Base-by-base conservation (phyloP, 2,329 filamentous ascomycete species). In the Aspergillus quadrilineatus region DNA sequence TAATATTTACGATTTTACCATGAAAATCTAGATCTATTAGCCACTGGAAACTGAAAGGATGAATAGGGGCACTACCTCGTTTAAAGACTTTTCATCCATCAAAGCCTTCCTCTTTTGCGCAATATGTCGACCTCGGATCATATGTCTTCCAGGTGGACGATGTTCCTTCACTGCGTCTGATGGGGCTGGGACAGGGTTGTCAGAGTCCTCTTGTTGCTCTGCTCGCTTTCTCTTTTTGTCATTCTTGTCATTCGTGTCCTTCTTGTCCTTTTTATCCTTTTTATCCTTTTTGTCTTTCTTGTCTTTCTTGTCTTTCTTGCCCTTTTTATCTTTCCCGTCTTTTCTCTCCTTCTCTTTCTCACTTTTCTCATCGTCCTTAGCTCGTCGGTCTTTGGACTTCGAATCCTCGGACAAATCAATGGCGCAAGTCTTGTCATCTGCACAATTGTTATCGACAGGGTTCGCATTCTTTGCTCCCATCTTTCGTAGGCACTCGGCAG, bases 51-150 rank as follows among this genome's bases (percentile, higher is more conserved):
- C 22, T 22, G 22, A 22, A 22, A n/a, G 14, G 17, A 6, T 22
- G 28, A 22, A 15, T 9, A 17, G 34, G 26, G 29, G 22, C 22
- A 78, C 73, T 77, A 92, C 89, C 85, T 97, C 92, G 72, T 92
- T 93, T 68, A 97, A 75, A 12, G 92, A 90, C 68, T 88, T 86
- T 48, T 87, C 82, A 72, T 97, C 89, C 77, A 91, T 83, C 57
- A 92, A 83, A 2, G 92, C 92, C 77, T 88, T 85, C 66, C 86
- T 87, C 79, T 97, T 97, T 66, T 94, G 90, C 55, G 88, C 88
- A 67, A 97, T 96, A 73, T 92, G 90, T 58, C 90, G 83, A 63
- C 89, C 86, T 61, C 93, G 81, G 46, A 92, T 85, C 53, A 89
- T 83, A 70, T 92, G 89, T 61, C 91, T 83, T 48, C 82, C 85